Base-by-base conservation (phyloP, 306 rosid species). In the Biancaea sappan region DNA sequence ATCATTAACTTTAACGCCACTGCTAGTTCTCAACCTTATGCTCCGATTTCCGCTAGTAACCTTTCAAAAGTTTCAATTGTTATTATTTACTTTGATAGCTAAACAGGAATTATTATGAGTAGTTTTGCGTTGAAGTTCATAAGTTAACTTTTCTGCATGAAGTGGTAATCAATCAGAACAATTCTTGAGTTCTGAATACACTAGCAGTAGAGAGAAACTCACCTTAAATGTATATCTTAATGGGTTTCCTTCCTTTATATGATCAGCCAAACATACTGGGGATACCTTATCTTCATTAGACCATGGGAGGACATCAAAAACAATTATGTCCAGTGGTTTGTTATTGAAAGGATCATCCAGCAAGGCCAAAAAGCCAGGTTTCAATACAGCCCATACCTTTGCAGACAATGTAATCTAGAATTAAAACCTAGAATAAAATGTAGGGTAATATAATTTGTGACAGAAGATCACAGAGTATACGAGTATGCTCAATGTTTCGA, bases 371-470 rank as follows among this genome's bases (percentile, higher is more conserved):
- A 95, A 95, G 56, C 99, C 99, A 61, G 96, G 99, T 81, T 95
- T 95, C 72, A 92, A 61, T 47, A 95, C 99, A 79, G 98, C 93
- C 99, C 99, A 95, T 78, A 92, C 97, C 97, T 95, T 82, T 78
- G 16, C 25, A 60, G 28, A 18, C 66, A 60, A n/a, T 60, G 13
- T 1, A 18, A 13, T 60, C 16, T 60, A 19, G 16, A 28, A 65
- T 44, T 24, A 67, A 37, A 15, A 19, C 65, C 60, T 19, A 44
- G 50, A 47, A 60, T 59, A 73, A 22, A 73, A 46, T 35, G 71
- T 32, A 15, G 43, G 21, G 25, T 64, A 69, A 19, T 4, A 31
- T 60, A 34, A 16, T 46, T 41, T 54, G 8, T 57, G 72, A 66
- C 61, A 8, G 61, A 58, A 66, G 72, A 72, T 72, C 60, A 21